phyloP scores from a whole-genome alignment of 1,139 yeast species.

The Sugiyamaella castrensis region DNA sequence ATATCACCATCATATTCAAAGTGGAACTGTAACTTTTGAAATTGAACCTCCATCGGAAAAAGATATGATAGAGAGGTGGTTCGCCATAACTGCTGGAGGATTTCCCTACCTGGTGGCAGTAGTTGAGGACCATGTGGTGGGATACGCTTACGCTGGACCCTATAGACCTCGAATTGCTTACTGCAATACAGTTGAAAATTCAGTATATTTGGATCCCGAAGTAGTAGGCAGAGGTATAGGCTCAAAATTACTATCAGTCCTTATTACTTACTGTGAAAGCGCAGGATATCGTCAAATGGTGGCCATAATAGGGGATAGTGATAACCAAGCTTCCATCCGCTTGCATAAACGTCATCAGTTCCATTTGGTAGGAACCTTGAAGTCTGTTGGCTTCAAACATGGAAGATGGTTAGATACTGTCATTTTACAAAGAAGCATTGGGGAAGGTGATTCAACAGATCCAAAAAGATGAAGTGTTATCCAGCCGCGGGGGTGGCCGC shows the following conservation, averaged over 20 bases:
- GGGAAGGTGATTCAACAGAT: constrained; percentile 7
- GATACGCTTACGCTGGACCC: constrained; percentile 11
- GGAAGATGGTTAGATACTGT: constrained; percentile 12
- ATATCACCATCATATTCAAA: constrained; percentile 7
- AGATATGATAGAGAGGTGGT: constrained; percentile 12
- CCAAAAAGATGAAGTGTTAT: neutral
- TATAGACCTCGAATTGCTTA: constrained; percentile 12
- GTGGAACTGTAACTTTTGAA: constrained; percentile 13
- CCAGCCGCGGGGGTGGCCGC: no score
- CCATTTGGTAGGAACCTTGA: constrained; percentile 5
- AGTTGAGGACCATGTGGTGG: constrained; percentile 9
- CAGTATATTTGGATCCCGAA: constrained; percentile 7
- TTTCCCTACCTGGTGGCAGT: constrained; percentile 13
- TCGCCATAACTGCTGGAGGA: neutral
- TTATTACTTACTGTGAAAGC: neutral
- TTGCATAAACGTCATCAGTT: constrained; percentile 10
- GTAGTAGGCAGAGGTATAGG: constrained; percentile 11
- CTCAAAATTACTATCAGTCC: constrained; percentile 4
- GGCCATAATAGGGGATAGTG: constrained; percentile 8
- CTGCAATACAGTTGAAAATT: constrained; percentile 11
- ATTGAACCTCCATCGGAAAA: constrained; percentile 5
- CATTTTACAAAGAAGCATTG: constrained; percentile 9
- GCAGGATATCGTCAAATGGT: constrained; percentile 12
- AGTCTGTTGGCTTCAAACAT: constrained; percentile 13
- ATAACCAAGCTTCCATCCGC: constrained; percentile 3